phyloP scores from a whole-genome alignment of 441 rosid genomes.

The Syzygium syzygioides region DNA sequence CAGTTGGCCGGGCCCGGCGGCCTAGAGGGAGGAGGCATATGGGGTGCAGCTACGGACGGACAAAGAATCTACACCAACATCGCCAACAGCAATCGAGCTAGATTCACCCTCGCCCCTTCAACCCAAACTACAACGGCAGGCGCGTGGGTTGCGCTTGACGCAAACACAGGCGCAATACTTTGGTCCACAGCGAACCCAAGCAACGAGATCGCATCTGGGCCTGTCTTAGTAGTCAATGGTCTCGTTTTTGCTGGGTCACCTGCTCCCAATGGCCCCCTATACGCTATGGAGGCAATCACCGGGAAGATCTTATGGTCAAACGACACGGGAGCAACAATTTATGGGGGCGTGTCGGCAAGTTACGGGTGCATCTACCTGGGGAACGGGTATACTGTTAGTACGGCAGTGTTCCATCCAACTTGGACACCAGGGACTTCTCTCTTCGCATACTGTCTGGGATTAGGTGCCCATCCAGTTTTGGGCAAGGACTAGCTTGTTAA shows the following conservation, averaged over 20 bases:
- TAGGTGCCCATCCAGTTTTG: neutral
- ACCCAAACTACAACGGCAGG: slow-evolving; percentile 30
- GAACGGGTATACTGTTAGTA: slow-evolving; percentile 22
- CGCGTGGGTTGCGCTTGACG: slow-evolving; percentile 39
- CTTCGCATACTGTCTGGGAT: slow-evolving; percentile 20
- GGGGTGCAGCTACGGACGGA: slow-evolving; percentile 39
- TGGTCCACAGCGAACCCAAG: slow-evolving; percentile 42
- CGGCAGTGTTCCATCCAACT: slow-evolving; percentile 19
- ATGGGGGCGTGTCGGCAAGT: slow-evolving; percentile 30
- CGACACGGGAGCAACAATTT: slow-evolving; percentile 30
- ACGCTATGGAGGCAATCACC: slow-evolving; percentile 30
- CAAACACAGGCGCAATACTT: slow-evolving; percentile 23
- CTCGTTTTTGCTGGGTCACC: slow-evolving; percentile 35
- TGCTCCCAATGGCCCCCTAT: slow-evolving; percentile 29
- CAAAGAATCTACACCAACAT: slow-evolving; percentile 27
- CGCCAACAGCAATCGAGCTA: slow-evolving; percentile 17
- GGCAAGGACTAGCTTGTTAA: neutral
- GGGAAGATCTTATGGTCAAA: slow-evolving; percentile 33
- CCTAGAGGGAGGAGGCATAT: slow-evolving; percentile 24
- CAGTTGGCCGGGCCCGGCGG: slow-evolving; percentile 39
- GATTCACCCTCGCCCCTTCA: slow-evolving; percentile 27
- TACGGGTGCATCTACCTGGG: slow-evolving; percentile 42
- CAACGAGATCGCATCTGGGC: slow-evolving; percentile 26
- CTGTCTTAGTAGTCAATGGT: slow-evolving; percentile 27
- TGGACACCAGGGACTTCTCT: slow-evolving; percentile 39